Evolutionary conservation across 192 early-diverging fungal genomes (phyloP).

Genomic region (Backusella tarrabulga): DNA sequence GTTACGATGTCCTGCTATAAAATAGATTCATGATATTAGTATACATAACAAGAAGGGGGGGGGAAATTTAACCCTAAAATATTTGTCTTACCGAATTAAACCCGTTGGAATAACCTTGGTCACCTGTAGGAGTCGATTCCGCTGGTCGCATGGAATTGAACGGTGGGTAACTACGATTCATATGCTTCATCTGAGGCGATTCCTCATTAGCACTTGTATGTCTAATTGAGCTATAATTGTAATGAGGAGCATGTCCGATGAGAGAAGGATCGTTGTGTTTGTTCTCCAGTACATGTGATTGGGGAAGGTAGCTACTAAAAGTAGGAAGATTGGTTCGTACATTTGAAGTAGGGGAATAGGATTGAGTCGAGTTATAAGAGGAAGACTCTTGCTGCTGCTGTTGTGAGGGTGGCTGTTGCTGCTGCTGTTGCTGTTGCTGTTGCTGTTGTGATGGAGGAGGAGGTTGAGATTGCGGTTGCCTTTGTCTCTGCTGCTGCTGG

Average conservation of each 20-base stretch:
- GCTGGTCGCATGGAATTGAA: neutral
- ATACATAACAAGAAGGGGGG: neutral
- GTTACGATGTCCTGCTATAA: conserved; percentile 3
- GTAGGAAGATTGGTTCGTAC: neutral
- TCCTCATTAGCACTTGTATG: neutral
- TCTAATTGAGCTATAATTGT: conserved; percentile 13
- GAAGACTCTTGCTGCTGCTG: neutral
- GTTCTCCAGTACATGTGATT: neutral
- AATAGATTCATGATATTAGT: neutral
- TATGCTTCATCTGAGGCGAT: neutral
- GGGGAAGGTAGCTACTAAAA: conserved; percentile 1
- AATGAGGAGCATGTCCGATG: neutral
- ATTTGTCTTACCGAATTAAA: conserved; percentile 11
- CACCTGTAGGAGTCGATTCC: neutral
- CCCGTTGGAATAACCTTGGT: conserved; percentile 5
- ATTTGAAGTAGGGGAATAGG: conserved; percentile 11
- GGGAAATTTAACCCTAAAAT: neutral
- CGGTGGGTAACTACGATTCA: neutral
- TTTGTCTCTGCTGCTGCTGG: neutral
- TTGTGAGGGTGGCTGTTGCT: neutral
- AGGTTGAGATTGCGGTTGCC: neutral
- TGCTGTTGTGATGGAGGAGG: neutral
- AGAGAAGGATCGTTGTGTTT: conserved; percentile 4
- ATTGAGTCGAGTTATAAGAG: neutral
- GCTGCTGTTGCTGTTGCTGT: neutral